phyloP scores from a whole-genome alignment of 2,329 filamentous ascomycete genomes.

The Alternaria sp. region DNA sequence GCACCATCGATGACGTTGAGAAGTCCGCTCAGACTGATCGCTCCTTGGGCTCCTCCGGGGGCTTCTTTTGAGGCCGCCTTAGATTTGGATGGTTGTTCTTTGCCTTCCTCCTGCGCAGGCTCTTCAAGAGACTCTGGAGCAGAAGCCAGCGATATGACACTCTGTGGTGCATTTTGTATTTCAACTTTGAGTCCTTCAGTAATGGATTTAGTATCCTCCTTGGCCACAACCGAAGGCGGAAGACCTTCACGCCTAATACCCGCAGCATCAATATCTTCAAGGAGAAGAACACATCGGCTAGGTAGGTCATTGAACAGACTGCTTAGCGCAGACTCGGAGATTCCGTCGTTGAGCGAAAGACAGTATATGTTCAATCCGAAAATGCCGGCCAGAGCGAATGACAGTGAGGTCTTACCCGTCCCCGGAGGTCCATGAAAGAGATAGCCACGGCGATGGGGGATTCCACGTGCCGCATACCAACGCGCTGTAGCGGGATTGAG shows the following conservation, averaged over 20 bases:
- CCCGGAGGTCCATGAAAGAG: background rate
- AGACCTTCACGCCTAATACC: conserved; percentile 38
- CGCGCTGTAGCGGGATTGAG: conserved; percentile 44
- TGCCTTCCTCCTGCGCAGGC: no score
- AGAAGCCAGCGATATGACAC: no score
- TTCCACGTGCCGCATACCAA: background rate
- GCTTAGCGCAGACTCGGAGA: conserved; percentile 70
- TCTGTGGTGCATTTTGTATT: no score
- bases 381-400: conserved; percentile 53
- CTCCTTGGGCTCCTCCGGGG: conserved; percentile 10
- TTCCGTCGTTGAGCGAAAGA: conserved; percentile 64
- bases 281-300: conserved; percentile 52
- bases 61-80: no score
- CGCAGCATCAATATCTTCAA: conserved; percentile 57
- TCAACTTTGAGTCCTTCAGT: no score
- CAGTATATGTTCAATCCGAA: conserved; percentile 56
- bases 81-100: no score
- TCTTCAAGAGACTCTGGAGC: no score
- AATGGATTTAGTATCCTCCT: background rate
- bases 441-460: background rate
- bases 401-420: conserved; percentile 60
- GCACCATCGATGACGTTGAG: conserved; percentile 86
- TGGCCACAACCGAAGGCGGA: background rate
- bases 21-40: conserved; percentile 77
- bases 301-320: conserved; percentile 53